Conservation (phyloP, 2,329 filamentous ascomycete genomes). For the Pestalotiopsis sp. region DNA sequence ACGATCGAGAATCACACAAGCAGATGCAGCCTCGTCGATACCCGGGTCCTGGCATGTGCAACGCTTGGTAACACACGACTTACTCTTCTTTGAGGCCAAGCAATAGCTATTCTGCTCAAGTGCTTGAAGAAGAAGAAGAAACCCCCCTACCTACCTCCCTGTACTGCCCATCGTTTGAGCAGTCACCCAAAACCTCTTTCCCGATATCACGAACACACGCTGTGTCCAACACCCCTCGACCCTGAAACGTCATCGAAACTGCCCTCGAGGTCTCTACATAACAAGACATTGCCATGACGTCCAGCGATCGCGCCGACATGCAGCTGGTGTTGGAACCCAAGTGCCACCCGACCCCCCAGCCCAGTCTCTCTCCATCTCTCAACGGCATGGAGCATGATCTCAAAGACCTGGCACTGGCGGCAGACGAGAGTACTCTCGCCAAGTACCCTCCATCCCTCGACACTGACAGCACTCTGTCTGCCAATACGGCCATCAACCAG, state of each 20-base stretch:
- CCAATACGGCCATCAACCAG: neutral
- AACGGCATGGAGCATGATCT: neutral
- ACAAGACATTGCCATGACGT: neutral
- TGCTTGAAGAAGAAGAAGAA: neutral
- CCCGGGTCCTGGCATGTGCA: neutral
- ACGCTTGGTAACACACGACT: neutral
- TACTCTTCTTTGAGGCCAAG: neutral
- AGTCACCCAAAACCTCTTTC: too few species aligned
- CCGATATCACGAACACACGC: too few species aligned
- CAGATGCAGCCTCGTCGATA: neutral
- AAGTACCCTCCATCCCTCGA: slow-evolving; percentile 8
- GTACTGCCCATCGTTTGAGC: too few species aligned
- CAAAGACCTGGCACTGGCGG: neutral
- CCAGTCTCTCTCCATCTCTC: neutral
- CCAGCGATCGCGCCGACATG: neutral
- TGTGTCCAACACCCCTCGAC: neutral
- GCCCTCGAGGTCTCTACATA: neutral
- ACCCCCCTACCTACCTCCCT: too few species aligned
- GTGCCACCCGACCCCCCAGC: neutral
- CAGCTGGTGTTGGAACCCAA: neutral
- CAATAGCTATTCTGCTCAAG: neutral
- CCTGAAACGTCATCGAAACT: neutral
- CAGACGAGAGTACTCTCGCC: neutral
- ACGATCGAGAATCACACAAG: neutral
- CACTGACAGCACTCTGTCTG: slow-evolving; percentile 6